Evolutionary conservation across 257 asterid species (phyloP), one percentile per base, ranked within the genome.

Genomic region (Marsdenia floribunda): DNA sequence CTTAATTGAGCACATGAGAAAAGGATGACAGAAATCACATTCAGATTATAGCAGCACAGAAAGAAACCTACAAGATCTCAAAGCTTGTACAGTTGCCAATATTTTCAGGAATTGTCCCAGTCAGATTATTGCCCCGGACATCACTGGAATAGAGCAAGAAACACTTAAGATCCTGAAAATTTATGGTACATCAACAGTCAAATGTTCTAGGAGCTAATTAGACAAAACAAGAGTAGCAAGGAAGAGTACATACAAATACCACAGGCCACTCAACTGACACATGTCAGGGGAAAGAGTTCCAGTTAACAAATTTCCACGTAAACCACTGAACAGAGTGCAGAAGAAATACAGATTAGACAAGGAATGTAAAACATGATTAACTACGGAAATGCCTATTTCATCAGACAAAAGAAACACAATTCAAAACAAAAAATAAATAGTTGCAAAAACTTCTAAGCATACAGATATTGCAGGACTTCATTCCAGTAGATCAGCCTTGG

Each of bases 31-130:
- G 54, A 47, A 50, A 11, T 15, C 35, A 40, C 29, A 1, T 19
- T 29, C 65, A 0, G n/a, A 26, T 0, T 8, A 46, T 21, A 22
- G 24, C 21, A 10, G 24, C 33, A 37, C 60, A n/a, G 63, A 52
- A 66, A 19, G 63, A 47, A 67, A 83, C 97, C 83, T 82, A 95
- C 99, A 95, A 78, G 74, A 95, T 95, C 86, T 95, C 97, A 83
- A 95, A 95, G 83, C 96, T 89, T 33, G 99, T 90, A 76, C 99
- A 95, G 80, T 95, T 95, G 44, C 99, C 99, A 79, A 95, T 88
- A 75, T 87, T 90, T 49, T 88, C 97, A 2, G 99, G 99, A 74
- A 95, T 89, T 33, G 84, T 84, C 52, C 99, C 99, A 3, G 93
- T 88, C 68, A 95, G 86, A 81, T 88, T 92, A 80, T 95, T 95